Evolutionary conservation across 805 yeast species (phyloP).

Genomic region (Debaryomyces castellii): DNA sequence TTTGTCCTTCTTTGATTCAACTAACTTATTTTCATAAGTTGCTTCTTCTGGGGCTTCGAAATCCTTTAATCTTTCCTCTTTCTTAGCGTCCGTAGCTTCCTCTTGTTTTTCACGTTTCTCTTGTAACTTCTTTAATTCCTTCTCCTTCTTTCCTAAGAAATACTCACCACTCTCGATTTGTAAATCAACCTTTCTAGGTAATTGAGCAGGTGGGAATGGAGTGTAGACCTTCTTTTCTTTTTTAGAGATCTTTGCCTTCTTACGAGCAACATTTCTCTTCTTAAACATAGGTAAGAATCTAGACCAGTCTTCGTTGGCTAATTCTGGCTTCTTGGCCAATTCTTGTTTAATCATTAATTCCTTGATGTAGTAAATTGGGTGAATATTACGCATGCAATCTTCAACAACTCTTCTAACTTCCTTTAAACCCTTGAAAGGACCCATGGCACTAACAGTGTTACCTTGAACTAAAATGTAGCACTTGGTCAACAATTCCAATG

Average conservation of each 20-base stretch:
- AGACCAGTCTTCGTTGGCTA: slow-evolving; percentile 95
- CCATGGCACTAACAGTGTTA: slow-evolving; percentile 95
- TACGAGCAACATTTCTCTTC: slow-evolving; percentile 93
- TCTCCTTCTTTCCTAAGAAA: slow-evolving; percentile 85
- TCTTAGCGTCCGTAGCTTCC: slow-evolving; percentile 62
- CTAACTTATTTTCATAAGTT: slow-evolving; percentile 44
- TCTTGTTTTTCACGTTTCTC: slow-evolving; percentile 80
- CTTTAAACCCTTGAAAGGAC: slow-evolving; percentile 89
- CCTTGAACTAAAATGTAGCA: slow-evolving; percentile 97
- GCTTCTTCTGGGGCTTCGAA: slow-evolving; percentile 86
- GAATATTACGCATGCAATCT: slow-evolving; percentile 95
- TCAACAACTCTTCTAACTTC: slow-evolving; percentile 92
- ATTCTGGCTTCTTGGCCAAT: slow-evolving; percentile 89
- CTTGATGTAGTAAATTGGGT: slow-evolving; percentile 97
- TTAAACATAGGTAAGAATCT: slow-evolving; percentile 95
- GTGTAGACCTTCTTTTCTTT: slow-evolving; percentile 81
- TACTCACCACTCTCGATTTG: slow-evolving; percentile 98
- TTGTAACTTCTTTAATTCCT: slow-evolving; percentile 64
- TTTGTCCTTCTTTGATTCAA: slow-evolving; percentile 16
- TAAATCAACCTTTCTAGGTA: slow-evolving; percentile 94
- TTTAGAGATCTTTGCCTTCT: slow-evolving; percentile 81
- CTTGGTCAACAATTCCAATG: slow-evolving; percentile 89
- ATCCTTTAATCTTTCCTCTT: slow-evolving; percentile 71
- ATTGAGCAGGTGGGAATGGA: slow-evolving; percentile 98
- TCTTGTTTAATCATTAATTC: slow-evolving; percentile 97